phyloP scores from a whole-genome alignment of 2,329 filamentous ascomycete genomes.

The Clarireedia homoeocarpa region DNA sequence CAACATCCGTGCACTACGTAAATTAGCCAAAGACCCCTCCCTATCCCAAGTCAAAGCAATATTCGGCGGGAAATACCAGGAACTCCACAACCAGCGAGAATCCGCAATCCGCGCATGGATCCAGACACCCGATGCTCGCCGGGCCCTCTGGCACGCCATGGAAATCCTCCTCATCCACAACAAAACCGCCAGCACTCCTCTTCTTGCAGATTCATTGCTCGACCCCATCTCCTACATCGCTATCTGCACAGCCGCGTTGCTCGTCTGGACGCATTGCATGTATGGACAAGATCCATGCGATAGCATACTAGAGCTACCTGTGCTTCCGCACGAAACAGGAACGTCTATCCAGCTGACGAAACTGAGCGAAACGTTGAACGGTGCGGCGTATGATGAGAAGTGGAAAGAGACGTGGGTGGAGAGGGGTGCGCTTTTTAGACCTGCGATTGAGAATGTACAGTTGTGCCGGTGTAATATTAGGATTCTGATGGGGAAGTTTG shows the following conservation, averaged over 20 bases:
- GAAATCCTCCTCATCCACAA: constrained; percentile 25
- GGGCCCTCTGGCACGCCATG: constrained; percentile 30
- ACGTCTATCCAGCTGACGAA: constrained; percentile 20
- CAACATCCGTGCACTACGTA: constrained; percentile 29
- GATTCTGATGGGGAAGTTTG: constrained; percentile 14
- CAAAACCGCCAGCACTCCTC: neutral
- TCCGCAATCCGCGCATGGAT: constrained; percentile 28
- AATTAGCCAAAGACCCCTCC: constrained; percentile 21
- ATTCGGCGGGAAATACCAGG: neutral
- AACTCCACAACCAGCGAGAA: constrained; percentile 17
- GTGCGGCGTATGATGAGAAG: constrained; percentile 2
- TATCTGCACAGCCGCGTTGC: constrained; percentile 27
- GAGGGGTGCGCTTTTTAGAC: constrained; percentile 8
- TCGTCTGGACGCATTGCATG: constrained; percentile 33
- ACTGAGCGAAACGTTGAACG: constrained; percentile 17
- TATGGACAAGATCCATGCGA: constrained; percentile 27
- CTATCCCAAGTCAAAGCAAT: neutral
- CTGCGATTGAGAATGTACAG: constrained; percentile 26
- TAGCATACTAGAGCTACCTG: neutral
- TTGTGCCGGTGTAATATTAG: constrained; percentile 28
- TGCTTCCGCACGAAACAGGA: neutral
- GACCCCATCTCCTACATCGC: constrained; percentile 33
- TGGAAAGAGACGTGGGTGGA: constrained; percentile 20
- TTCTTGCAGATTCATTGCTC: constrained; percentile 9
- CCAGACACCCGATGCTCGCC: constrained; percentile 25